Evolutionary conservation across 2,329 filamentous ascomycete species (phyloP), one percentile per base, ranked within the genome.

Genomic region (Hypoxylon sp.): DNA sequence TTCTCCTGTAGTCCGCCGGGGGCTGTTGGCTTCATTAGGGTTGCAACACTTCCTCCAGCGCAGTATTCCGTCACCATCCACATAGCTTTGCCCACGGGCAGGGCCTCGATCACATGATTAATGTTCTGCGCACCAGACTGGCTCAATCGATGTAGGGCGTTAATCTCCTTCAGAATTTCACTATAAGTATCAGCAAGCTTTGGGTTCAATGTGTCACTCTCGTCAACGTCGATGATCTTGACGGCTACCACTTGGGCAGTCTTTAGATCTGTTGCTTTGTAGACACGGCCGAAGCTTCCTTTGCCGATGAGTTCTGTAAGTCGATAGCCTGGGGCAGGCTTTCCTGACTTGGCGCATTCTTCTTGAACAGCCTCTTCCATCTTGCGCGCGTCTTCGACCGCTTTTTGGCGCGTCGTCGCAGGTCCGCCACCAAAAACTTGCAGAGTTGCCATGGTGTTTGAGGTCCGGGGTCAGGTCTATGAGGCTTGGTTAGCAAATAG

Each of bases 31-130:
- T 86, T 87, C 88, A 90, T 90, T 63, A 87, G 85, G 66, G 85
- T 94, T 70, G 87, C 90, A 76, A 96, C 90, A 76, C 92, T 96
- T 51, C 93, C 93, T 67, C 93, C 93, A 5, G 91, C 91, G 73
- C 92, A 94, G 77, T 94, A 94, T 79, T 96, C 92, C 63, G 91
- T 94, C 60, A 96, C 88, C 82, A 96, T 92, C 93, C 93, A 96
- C 81, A 96, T 90, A 65, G 92, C 88, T 71, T 91, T 89, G 43
- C 91, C 91, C 37, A 95, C 88, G 7, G 91, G 88, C 19, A 94
- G 84, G 3, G 91, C 91, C 70, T 94, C 92, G 71, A 94, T 89
- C 54, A 95, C 90, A 71, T 90, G 86, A 76, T 95, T 96, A 79
- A 96, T 89, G 74, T 95, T 95, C 70, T 87, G 86, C 16, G 92